phyloP scores from a whole-genome alignment of 163 green algal species.

The Volvox carteri region DNA sequence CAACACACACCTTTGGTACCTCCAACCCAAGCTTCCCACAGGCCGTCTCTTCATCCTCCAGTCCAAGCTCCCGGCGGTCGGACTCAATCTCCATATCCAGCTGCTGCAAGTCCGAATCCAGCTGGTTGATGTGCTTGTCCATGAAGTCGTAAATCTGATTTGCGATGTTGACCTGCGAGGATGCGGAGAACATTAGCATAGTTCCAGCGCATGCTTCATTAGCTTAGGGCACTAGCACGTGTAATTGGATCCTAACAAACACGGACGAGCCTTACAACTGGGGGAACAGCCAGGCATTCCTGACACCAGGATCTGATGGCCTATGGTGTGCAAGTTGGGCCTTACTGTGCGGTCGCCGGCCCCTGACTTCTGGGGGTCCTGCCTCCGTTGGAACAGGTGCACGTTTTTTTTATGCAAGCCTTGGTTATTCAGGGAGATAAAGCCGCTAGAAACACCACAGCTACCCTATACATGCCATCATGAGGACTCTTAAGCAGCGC shows the following conservation, averaged over 20 bases:
- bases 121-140: conserved; percentile 71
- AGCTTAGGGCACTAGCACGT: background rate
- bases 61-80: conserved; percentile 51
- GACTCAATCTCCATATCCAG: conserved; percentile 61
- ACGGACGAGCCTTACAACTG: background rate
- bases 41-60: conserved; percentile 59
- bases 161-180: conserved; percentile 71
- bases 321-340: too few relatives aligned
- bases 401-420: too few relatives aligned
- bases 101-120: conserved; percentile 59
- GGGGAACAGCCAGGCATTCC: background rate
- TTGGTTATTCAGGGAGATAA: too few relatives aligned
- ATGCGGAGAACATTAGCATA: background rate
- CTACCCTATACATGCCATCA: too few relatives aligned
- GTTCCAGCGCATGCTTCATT: background rate
- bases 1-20: conserved; percentile 34
- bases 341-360: too few relatives aligned
- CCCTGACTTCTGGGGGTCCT: too few relatives aligned
- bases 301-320: too few relatives aligned
- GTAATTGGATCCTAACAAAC: too few relatives aligned
- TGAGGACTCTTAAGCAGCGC: too few relatives aligned
- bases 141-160: conserved; percentile 76
- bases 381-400: too few relatives aligned
- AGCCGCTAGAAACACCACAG: too few relatives aligned
- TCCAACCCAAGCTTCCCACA: conserved; percentile 47